Evolutionary conservation across 2,329 filamentous ascomycete species (phyloP).

Genomic region (Epichloe elymi): DNA sequence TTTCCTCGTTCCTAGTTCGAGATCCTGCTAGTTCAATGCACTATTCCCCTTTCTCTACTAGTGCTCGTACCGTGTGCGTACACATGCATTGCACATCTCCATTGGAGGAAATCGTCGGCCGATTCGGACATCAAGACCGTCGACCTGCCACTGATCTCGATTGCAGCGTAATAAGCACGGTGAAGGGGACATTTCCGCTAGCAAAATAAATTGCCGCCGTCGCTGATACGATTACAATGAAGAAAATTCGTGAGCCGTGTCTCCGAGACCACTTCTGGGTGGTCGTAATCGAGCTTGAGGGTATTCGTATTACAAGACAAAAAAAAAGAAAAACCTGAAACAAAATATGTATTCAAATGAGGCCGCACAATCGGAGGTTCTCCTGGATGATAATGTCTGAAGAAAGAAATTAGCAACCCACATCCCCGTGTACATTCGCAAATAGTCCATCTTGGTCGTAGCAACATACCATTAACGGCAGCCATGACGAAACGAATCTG

Average conservation of each 20-base stretch:
- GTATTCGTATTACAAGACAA: constrained; percentile 24
- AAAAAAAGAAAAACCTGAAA: constrained; percentile 18
- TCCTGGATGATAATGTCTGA: constrained; percentile 99
- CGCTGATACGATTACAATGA: constrained; percentile 19
- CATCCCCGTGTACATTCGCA: too few species aligned
- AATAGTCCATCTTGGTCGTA: not conserved
- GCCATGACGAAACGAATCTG: constrained; percentile 99
- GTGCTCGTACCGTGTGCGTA: not conserved
- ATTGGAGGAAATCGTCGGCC: not conserved
- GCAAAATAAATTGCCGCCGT: constrained; percentile 6
- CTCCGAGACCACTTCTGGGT: constrained; percentile 23
- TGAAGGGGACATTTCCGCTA: not conserved
- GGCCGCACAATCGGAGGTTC: constrained; percentile 89
- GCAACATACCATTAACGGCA: constrained; percentile 78
- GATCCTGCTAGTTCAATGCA: constrained; percentile 1
- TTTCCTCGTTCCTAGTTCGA: not conserved
- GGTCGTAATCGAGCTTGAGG: constrained; percentile 29
- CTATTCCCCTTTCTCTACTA: not conserved
- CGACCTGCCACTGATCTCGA: not conserved
- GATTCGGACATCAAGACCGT: not conserved
- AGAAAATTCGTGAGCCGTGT: constrained; percentile 23
- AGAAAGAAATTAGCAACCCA: constrained; percentile 26
- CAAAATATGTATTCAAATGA: constrained; percentile 56
- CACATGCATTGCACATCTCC: not conserved
- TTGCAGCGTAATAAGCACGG: not conserved